Base-by-base conservation (phyloP, 495 filamentous ascomycete genomes). In the Penicillium samsonianum region DNA sequence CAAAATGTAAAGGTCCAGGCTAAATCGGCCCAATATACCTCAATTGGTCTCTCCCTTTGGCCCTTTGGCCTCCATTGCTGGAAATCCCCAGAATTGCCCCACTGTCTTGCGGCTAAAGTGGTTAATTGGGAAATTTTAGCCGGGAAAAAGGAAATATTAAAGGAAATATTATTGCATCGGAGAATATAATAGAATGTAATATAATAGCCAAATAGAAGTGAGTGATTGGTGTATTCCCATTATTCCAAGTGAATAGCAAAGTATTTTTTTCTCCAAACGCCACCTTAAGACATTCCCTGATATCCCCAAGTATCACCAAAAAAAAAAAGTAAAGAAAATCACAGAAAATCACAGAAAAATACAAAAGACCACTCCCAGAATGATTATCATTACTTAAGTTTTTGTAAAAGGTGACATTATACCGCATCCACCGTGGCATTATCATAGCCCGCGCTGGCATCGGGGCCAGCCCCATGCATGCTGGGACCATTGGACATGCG, bases 381-480 rank as follows among this genome's bases (percentile, higher is more conserved):
- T 52, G 55, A 70, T 65, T 67, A 70, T 68, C 60, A 70, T 67
- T 67, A 68, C 46, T 54, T 64, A 60, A 40, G 30, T 35, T 62
- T 58, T 56, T 55, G 44, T 48, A 26, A 22, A 31, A 48, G 23
- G 25, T 22, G 43, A 54, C 55, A 43, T 69, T 66, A 72, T 45
- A 68, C 67, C 9, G 71, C 66, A 58, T 77, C 71, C 53, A 75
- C 71, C 30, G 71, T 43, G 44, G 62, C 61, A 46, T 62, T 68
- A 41, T 76, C 74, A 60, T 75, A 77, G 33, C 62, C 53, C 10
- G 59, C 40, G 42, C 55, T 67, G 4, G 63, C 59, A 68, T 74
- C 73, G 44, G 67, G 71, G 53, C 71, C 73, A 31, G 67, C 70
- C 67, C 73, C 72, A 58, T 76, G 72, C 65, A 78, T 75, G 53